phyloP scores from a whole-genome alignment of 768 basidiomycete species.

The Calocybe gangraenosa region DNA sequence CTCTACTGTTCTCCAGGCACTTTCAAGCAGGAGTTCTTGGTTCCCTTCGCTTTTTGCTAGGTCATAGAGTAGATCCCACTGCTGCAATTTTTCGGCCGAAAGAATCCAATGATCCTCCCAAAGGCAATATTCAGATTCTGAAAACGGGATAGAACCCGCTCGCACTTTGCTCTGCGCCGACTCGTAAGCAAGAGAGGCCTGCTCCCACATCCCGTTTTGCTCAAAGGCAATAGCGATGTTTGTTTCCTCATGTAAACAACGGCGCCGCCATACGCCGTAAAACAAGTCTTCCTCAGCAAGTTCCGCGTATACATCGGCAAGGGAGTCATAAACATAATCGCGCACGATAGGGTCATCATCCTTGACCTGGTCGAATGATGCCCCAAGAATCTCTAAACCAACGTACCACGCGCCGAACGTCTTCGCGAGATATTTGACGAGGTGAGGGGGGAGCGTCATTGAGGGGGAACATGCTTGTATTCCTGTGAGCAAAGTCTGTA shows the following conservation, averaged over 20 bases:
- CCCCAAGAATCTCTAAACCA: constrained; percentile 78
- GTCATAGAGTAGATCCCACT: constrained; percentile 95
- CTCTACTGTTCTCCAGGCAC: constrained; percentile 91
- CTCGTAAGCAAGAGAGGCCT: constrained; percentile 87
- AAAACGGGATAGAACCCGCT: constrained; percentile 78
- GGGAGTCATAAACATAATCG: constrained; percentile 83
- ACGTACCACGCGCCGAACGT: constrained; percentile 96
- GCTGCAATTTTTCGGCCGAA: constrained; percentile 92
- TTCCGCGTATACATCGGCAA: constrained; percentile 95
- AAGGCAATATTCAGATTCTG: constrained; percentile 91
- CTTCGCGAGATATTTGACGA: constrained; percentile 95
- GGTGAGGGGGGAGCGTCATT: constrained; percentile 87
- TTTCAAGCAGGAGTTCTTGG: constrained; percentile 88
- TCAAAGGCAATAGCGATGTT: constrained; percentile 87
- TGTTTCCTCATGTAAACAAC: constrained; percentile 85
- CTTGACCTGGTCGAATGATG: constrained; percentile 71
- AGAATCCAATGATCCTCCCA: constrained; percentile 99
- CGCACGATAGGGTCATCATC: constrained; percentile 78
- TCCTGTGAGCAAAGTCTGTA: constrained; percentile 85
- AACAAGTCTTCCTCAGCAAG: constrained; percentile 95
- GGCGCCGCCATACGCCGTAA: constrained; percentile 92
- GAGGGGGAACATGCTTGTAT: constrained; percentile 82
- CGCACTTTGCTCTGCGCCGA: constrained; percentile 83
- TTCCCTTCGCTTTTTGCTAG: constrained; percentile 87
- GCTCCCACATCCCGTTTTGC: constrained; percentile 96